Base-by-base conservation (phyloP, 768 basidiomycete species). In the Boletus reticuloceps region DNA sequence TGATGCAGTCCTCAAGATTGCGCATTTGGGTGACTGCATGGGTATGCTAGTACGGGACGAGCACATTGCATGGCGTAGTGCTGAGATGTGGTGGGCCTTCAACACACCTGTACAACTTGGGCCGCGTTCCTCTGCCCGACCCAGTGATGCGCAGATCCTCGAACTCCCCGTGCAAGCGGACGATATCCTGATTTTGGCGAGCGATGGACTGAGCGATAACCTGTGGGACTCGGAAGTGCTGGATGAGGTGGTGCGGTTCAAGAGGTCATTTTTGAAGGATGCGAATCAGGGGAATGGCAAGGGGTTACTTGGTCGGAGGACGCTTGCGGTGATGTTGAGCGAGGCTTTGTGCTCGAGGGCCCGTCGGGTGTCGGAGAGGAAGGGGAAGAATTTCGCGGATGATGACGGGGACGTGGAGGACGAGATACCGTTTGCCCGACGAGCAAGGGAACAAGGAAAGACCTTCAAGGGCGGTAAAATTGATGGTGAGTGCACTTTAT, bases 31-130 rank as follows among this genome's bases (percentile, higher is more conserved):
- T 10, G 92, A 95, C 64, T 92, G 92, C 67, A 88, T 89, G 82
- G 86, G 86, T 22, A 88, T 91, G 80, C 79, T 97, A 20, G 84
- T 98, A 19, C 83, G 94, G 3, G 86, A 81, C 7, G 82, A 88
- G 43, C 77, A 83, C 51, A 84, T 97, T 42, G 82, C 85, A 2
- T 97, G 93, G 86, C 79, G 94, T 32, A 89, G 86, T 47, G 83
- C 90, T 41, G 95, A 97, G 71, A 95, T 96, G 91, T 94, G 94
- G 84, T 94, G 92, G 82, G 81, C 79, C 14, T 86, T 86, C 69
- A 86, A 86, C 61, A 82, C 79, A n/a, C 85, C 83, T 0, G 75
- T 79, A 29, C 84, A 85, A 62, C 82, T 88, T 31, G 84, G 84
- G 8, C 84, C 84, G 3, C 74, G 80, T 40, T 80, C 80, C 3